Evolutionary conservation across 164 flowering plant species (phyloP).

Genomic region (Santalum album): DNA sequence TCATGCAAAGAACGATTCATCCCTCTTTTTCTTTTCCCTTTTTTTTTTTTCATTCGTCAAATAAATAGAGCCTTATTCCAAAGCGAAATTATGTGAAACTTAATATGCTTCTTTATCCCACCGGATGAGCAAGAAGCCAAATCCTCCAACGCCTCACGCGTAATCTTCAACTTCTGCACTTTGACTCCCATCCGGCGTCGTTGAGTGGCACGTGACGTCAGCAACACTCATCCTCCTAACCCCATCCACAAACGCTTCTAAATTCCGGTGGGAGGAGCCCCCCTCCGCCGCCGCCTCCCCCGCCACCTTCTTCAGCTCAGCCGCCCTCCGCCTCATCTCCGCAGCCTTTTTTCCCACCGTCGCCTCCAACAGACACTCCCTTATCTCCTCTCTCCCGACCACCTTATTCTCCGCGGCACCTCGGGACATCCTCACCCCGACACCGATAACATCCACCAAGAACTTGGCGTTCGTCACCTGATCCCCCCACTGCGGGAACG

Average conservation of each 20-base stretch:
- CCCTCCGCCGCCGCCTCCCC: conserved; percentile 55
- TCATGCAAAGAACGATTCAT: no score
- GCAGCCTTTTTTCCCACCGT: conserved; percentile 39
- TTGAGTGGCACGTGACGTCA: no score
- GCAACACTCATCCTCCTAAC: conserved; percentile 17
- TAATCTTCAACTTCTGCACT: conserved; percentile 41
- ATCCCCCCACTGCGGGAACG: conserved; percentile 68
- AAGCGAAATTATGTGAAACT: no score
- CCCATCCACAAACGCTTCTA: conserved; percentile 47
- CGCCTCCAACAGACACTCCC: conserved; percentile 39
- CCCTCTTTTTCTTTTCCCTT: no score
- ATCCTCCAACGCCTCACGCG: conserved; percentile 52
- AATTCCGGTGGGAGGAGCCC: conserved; percentile 55
- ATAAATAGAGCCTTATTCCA: no score
- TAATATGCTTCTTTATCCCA: no score
- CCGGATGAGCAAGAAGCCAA: no score
- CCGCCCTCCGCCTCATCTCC: conserved; percentile 44
- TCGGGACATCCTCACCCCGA: conserved; percentile 41
- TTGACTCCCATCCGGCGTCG: no score
- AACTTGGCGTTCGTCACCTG: conserved; percentile 61
- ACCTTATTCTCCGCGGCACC: conserved; percentile 30
- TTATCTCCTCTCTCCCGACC: conserved; percentile 47
- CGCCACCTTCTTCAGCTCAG: conserved; percentile 56
- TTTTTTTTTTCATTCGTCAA: no score
- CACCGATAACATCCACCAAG: conserved; percentile 43